phyloP scores from a whole-genome alignment of 2,329 filamentous ascomycete species.

The Camptophora hylomeconis region DNA sequence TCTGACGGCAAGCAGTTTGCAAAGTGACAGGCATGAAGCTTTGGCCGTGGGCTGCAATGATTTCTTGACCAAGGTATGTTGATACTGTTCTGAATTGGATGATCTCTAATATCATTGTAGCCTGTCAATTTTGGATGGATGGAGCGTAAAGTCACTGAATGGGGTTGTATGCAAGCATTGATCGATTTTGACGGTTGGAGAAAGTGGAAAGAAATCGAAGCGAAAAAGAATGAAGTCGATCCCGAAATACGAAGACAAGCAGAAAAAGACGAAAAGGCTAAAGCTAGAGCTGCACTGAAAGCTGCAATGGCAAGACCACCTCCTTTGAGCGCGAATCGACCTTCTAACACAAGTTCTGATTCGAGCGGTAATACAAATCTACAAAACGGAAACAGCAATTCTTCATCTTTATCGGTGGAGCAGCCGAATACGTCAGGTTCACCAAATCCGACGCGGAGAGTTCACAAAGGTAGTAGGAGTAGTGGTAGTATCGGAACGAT shows the following conservation, averaged over 20 bases:
- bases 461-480: slow-evolving; percentile 9
- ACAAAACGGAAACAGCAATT: slow-evolving; percentile 6
- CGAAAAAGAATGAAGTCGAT: slow-evolving; percentile 20
- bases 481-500: slow-evolving; percentile 5
- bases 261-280: slow-evolving; percentile 18
- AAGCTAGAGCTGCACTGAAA: slow-evolving; percentile 15
- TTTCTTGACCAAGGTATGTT: slow-evolving; percentile 79
- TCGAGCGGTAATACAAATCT: slow-evolving; percentile 7
- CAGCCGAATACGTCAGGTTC: not conserved
- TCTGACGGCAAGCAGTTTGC: slow-evolving; percentile 82
- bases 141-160: slow-evolving; percentile 95
- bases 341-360: slow-evolving; percentile 2
- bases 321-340: slow-evolving; percentile 6
- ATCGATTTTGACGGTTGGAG: slow-evolving; percentile 98
- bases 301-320: slow-evolving; percentile 16
- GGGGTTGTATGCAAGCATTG: slow-evolving; percentile 98
- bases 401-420: slow-evolving; percentile 2
- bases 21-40: slow-evolving; percentile 90
- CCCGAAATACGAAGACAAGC: slow-evolving; percentile 14
- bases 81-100: slow-evolving; percentile 7
- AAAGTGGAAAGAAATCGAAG: slow-evolving; percentile 78
- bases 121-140: slow-evolving; percentile 97
- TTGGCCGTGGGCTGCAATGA: slow-evolving; percentile 94
- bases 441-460: too few relatives aligned
- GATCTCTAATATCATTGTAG: slow-evolving; percentile 24